Evolutionary conservation across 345 rosid genomes (phyloP), one percentile per base, ranked within the genome.

Genomic region (Linum trigynum): DNA sequence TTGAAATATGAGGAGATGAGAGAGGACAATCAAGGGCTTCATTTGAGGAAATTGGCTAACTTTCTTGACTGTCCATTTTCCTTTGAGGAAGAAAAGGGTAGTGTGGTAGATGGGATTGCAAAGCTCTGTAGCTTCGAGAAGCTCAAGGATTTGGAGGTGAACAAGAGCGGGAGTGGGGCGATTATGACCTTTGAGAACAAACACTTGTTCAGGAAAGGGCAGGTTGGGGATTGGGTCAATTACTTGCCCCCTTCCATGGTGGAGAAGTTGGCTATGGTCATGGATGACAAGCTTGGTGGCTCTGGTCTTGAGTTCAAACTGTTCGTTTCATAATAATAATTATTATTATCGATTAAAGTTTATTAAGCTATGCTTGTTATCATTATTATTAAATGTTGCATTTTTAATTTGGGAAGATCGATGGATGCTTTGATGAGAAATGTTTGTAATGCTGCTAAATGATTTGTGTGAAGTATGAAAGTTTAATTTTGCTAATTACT

Each of bases 61-160:
- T 84, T 82, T 72, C 57, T 82, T 50, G 85, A 75, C 2, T 55
- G 57, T 55, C 83, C 82, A 41, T 84, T 82, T 62, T 71, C 86
- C 0, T 16, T 51, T 56, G 86, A 78, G 68, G 86, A 84, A 59
- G 83, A 76, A 50, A 5, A 5, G 43, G 59, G 60, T 1, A 81
- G 83, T 5, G 63, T 75, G 2, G 65, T 78, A 35, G 67, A 71
- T 55, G 82, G 68, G 16, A 78, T 82, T n/a, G 67, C 62, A 9
- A 78, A 71, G 69, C 68, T 84, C 0, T 81, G 88, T 48, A 81
- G 88, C 74, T 84, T 84, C 38, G 74, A 72, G 35, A 76, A 50
- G 15, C 63, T 84, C 63, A 81, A 74, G 60, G 79, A 74, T 17
- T 15, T 75, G 61, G 85, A 79, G 36, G 79, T 77, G 65, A 84